A percentile compares a stretch with the other conserved stretches of the same genome.
phyloP scores from a whole-genome alignment of 2,329 filamentous ascomycete genomes.

The Colletotrichum australisinense region DNA sequence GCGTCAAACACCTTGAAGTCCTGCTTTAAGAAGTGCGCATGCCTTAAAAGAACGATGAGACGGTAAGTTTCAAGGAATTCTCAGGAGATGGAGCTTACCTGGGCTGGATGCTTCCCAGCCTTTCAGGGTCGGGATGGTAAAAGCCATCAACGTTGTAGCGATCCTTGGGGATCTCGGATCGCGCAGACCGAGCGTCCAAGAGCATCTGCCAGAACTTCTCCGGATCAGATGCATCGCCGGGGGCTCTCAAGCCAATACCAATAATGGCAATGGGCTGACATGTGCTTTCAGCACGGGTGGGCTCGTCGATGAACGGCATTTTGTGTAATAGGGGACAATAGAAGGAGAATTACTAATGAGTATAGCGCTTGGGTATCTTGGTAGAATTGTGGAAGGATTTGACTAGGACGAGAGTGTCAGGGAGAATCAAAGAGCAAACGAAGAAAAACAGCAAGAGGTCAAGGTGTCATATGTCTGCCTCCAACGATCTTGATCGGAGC shows the following conservation, averaged over 20 bases:
- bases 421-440: background rate
- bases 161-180: slow-evolving; percentile 37
- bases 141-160: slow-evolving; percentile 41
- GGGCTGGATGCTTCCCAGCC: slow-evolving; percentile 38
- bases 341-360: slow-evolving; percentile 10
- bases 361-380: slow-evolving; percentile 24
- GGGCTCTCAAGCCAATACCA: slow-evolving; percentile 52
- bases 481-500: background rate
- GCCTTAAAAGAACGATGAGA: slow-evolving; percentile 4
- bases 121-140: slow-evolving; percentile 35
- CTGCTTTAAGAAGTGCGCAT: slow-evolving; percentile 46
- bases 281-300: background rate
- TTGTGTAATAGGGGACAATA: background rate
- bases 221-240: slow-evolving; percentile 46
- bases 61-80: no score
- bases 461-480: slow-evolving; percentile 7
- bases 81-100: background rate
- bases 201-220: slow-evolving; percentile 51
- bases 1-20: slow-evolving; percentile 44
- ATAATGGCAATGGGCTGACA: slow-evolving; percentile 52
- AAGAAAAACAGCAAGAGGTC: background rate
- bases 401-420: background rate
- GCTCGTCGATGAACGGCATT: slow-evolving; percentile 30
- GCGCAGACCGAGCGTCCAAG: slow-evolving; percentile 23
- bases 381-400: background rate